A percentile compares a stretch with the other conserved stretches of the same genome.
Conservation (phyloP, 352 stramenopile species). For the Globisporangium heterothallicum region DNA sequence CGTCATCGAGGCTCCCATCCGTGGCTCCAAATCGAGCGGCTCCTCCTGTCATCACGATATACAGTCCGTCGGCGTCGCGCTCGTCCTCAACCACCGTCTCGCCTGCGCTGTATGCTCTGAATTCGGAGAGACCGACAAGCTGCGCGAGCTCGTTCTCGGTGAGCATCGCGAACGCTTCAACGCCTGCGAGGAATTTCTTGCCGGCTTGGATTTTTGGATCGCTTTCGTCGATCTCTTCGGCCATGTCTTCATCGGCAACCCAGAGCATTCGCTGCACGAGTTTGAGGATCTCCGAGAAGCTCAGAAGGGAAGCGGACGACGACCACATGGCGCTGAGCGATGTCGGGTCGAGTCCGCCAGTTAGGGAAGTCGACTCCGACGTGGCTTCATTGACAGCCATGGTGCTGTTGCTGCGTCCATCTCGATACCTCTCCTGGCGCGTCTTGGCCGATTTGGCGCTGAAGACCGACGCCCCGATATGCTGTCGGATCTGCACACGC, state of each 20-base stretch:
- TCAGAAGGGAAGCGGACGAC: constrained; percentile 15
- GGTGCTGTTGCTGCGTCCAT: constrained; percentile 10
- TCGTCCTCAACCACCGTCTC: constrained; percentile 44
- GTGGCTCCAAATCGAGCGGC: constrained; percentile 23
- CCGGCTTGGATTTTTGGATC: constrained; percentile 46
- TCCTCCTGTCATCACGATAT: constrained; percentile 39
- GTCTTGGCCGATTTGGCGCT: constrained; percentile 5
- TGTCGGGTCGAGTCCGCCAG: neutral
- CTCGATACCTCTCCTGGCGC: constrained; percentile 9
- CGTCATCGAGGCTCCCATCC: constrained; percentile 18
- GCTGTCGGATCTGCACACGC: constrained; percentile 39
- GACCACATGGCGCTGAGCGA: constrained; percentile 21
- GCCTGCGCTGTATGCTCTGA: constrained; percentile 28
- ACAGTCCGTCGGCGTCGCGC: constrained; percentile 43
- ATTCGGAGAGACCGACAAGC: constrained; percentile 37
- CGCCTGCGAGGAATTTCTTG: constrained; percentile 48
- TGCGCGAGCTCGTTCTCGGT: constrained; percentile 51
- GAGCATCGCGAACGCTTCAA: constrained; percentile 53
- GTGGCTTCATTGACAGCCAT: constrained; percentile 3
- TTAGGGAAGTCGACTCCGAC: constrained; percentile 17
- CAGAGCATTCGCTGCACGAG: constrained; percentile 33
- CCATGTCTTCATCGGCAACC: constrained; percentile 44
- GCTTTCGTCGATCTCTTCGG: constrained; percentile 41
- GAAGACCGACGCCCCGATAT: constrained; percentile 21
- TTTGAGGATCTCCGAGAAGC: constrained; percentile 25